Base-by-base conservation (phyloP, 805 yeast genomes). In the Pichia kluyveri region DNA sequence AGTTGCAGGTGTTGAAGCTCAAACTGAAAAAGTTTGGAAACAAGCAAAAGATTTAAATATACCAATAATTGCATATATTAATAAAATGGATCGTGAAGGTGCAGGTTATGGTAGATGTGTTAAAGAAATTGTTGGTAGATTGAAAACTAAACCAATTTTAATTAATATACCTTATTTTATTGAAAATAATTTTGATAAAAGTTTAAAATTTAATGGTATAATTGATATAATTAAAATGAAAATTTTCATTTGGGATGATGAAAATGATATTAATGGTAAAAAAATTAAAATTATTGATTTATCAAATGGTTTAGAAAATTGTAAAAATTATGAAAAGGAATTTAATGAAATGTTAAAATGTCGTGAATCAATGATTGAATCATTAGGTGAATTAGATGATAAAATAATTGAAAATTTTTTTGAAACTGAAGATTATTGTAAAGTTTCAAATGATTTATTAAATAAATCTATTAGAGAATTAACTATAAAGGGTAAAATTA, bases 1-100 rank as follows among this genome's bases (percentile, higher is more conserved):
- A 1, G 98, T 91, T 9, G 97, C 96, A 2, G 99, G 99, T 12
- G 99, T 93, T 1, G 99, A 93, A 62, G 93, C 98, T 0, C 98
- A 93, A 65, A 91, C 99, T 0, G 97, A 90, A 61, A 91, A 89
- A 60, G 98, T 93, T 4, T 93, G 98, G 97, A 78, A 76, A 53
- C 96, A 90, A 64, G 90, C 96, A 1, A 69, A 68, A 19, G 75
- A 74, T 17, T 66, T 82, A 55, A 64, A 65, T 3, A 80, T 93
- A 37, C 98, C 99, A 0, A 75, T 79, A 44, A 69, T 93, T 12
- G 81, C 87, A 12, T 93, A 80, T 61, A 77, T 93, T 34, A 93
- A 93, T 65, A 93, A 93, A 64, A 90, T 93, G 98, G 99, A 93
- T 67, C 74, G 98, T 51, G 84, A 82, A 15, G 99, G 99, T 19